phyloP scores from a whole-genome alignment of 164 flowering plant species.

The Dillenia suffruticosa region DNA sequence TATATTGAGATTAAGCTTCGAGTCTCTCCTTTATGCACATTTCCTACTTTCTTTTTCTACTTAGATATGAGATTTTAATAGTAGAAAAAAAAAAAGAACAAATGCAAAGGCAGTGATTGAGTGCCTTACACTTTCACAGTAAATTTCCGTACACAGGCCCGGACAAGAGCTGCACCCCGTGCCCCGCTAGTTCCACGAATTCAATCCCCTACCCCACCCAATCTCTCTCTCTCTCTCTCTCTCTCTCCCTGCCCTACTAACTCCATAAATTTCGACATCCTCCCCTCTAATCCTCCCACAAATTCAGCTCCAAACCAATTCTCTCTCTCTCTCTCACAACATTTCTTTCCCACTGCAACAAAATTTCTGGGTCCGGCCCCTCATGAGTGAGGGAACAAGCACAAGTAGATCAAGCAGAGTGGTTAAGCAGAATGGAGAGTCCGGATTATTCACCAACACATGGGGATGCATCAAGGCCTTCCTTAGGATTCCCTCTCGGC shows the following conservation, averaged over 20 bases:
- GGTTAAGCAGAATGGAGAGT: slow-evolving; percentile 38
- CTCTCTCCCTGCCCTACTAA: too few relatives aligned
- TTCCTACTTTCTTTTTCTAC: too few relatives aligned
- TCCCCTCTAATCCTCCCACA: not conserved
- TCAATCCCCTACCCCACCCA: not conserved
- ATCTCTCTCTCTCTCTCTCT: not conserved
- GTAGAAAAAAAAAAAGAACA: too few relatives aligned
- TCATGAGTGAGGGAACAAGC: not conserved
- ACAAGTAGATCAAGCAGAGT: not conserved
- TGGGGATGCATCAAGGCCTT: slow-evolving; percentile 62
- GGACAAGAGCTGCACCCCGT: slow-evolving; percentile 17
- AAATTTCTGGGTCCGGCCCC: too few relatives aligned
- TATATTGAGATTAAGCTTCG: too few relatives aligned
- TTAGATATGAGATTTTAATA: too few relatives aligned
- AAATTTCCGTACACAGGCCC: slow-evolving; percentile 24
- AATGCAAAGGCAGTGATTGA: too few relatives aligned
- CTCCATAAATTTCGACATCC: slow-evolving; percentile 2
- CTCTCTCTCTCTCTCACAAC: not conserved
- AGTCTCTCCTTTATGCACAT: too few relatives aligned
- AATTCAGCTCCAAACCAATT: not conserved
- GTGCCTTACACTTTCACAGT: too few relatives aligned
- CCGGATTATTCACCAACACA: slow-evolving; percentile 41
- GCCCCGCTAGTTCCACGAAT: not conserved
- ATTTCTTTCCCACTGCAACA: too few relatives aligned
- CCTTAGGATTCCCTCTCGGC: slow-evolving; percentile 84